Base-by-base conservation (phyloP, 2,329 filamentous ascomycete genomes). In the Colletotrichum limetticola region DNA sequence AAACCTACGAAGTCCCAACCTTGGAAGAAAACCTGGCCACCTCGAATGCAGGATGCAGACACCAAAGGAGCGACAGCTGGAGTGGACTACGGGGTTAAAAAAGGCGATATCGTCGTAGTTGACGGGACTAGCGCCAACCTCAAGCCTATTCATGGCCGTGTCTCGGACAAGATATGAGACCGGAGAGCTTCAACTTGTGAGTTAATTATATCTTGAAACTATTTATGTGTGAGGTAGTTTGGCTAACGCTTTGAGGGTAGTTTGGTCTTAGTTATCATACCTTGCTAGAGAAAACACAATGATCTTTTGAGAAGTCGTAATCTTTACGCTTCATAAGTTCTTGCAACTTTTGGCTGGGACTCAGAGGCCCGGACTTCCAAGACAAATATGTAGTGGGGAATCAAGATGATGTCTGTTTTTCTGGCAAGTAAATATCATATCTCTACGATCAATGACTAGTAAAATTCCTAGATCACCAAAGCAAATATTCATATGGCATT, bases 11-110 rank as follows among this genome's bases (percentile, higher is more conserved):
- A 69, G 32, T n/a, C 24, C 11, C 66, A 68, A n/a, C 66, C 46
- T 3, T 68, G 66, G 66, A 68, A 56, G 16, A 55, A 56, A 42
- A 68, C 24, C 30, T 69, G 66, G 66, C 66, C 66, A 12, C 66
- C 66, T 9, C 22, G n/a, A 5, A 30, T 14, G 16, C n/a, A 52
- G 46, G 9, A 24, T 32, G 2, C 16, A 16, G 42, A 2, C 9
- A 28, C 19, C 16, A 32, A 37, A 42, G 16, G 26, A 26, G 26
- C 28, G 22, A 4, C 16, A 9, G 35, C 32, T n/a, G 66, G 52
- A 9, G 53, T 69, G 0, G 52, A 70, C 16, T 70, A 70, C 19
- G 67, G 67, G 5, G 60, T 53, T 6, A 7, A 57, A 19, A 53
- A 52, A 28, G 67, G 67, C 7, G 59, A 52, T 2, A 65, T 37